Evolutionary conservation across 2,329 filamentous ascomycete genomes (phyloP).

Genomic region (Calonectria honghensis): DNA sequence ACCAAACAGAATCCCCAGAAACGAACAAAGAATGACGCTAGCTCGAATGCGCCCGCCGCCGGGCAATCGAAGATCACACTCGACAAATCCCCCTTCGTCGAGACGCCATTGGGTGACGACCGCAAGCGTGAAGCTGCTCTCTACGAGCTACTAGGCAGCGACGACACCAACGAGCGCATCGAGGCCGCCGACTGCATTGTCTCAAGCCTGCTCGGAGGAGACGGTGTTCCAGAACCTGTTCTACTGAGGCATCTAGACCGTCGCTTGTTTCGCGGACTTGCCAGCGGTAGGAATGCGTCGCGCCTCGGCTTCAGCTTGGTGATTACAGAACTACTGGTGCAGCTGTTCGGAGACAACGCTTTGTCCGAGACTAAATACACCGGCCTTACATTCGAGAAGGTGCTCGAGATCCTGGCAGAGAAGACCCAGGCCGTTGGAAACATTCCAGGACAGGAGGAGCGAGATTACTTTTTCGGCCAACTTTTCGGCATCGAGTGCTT

Average conservation of each 20-base stretch:
- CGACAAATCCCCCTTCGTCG: conserved; percentile 68
- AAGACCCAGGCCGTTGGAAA: conserved; percentile 74
- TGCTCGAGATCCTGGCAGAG: conserved; percentile 71
- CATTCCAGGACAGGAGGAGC: conserved; percentile 82
- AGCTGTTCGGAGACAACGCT: conserved; percentile 76
- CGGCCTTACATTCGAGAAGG: conserved; percentile 73
- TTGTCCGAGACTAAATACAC: conserved; percentile 69
- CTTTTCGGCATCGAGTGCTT: conserved; percentile 92
- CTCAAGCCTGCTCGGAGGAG: conserved; percentile 70
- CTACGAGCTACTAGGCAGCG: conserved; percentile 78
- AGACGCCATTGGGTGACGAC: conserved; percentile 71
- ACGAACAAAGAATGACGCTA: conserved; percentile 57
- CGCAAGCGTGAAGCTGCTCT: conserved; percentile 75
- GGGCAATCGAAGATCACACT: conserved; percentile 54
- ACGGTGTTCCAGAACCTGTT: conserved; percentile 70
- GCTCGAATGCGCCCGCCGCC: conserved; percentile 45
- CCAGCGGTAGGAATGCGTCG: conserved; percentile 91
- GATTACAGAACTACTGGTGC: conserved; percentile 85
- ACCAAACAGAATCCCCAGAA: conserved; percentile 54
- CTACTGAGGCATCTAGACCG: conserved; percentile 77
- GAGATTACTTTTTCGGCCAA: conserved; percentile 89
- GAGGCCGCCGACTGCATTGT: conserved; percentile 76
- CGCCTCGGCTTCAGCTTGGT: conserved; percentile 93
- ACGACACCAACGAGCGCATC: conserved; percentile 74
- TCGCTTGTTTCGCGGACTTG: conserved; percentile 89